These are phyloP conservation scores for Tylopilus sp. DNA, from an alignment of 768 basidiomycete species.

Conservation along the genomic window DNA sequence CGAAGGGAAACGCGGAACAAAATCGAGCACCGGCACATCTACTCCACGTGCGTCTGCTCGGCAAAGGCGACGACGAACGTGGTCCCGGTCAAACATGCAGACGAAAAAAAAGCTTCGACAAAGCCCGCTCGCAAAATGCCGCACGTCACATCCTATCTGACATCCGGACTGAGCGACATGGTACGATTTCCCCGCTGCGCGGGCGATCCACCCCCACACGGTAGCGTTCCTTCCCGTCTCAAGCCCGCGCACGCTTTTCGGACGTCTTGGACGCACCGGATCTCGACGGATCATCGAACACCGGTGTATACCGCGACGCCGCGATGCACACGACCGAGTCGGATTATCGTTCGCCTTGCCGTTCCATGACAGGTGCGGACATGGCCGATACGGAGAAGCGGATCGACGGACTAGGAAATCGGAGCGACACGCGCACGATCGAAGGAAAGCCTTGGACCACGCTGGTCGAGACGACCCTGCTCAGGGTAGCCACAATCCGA, in stretches of 20 bases:
- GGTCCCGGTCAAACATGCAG: not conserved
- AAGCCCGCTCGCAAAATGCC: not conserved
- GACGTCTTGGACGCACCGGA: not conserved
- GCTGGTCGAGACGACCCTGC: not conserved
- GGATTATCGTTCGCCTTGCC: not conserved
- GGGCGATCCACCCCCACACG: not conserved
- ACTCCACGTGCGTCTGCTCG: not conserved
- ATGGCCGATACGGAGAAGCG: not conserved
- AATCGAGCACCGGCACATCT: not conserved
- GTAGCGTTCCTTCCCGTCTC: not conserved
- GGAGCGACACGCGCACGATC: not conserved
- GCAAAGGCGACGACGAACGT: slow-evolving; percentile 1
- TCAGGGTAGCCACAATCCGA: not conserved
- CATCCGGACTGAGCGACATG: too few species aligned
- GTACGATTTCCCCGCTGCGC: too few species aligned
- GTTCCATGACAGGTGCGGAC: not conserved
- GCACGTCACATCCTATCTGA: not conserved
- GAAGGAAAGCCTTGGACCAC: not conserved
- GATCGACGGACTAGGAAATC: not conserved
- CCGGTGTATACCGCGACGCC: not conserved
- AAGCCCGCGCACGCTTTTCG: too few species aligned
- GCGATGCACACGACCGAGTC: not conserved
- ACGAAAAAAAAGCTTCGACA: not conserved
- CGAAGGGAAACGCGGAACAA: not conserved
- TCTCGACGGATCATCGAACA: slow-evolving; percentile 5